phyloP scores from a whole-genome alignment of 2,329 filamentous ascomycete genomes.

The Aspergillus texensis region DNA sequence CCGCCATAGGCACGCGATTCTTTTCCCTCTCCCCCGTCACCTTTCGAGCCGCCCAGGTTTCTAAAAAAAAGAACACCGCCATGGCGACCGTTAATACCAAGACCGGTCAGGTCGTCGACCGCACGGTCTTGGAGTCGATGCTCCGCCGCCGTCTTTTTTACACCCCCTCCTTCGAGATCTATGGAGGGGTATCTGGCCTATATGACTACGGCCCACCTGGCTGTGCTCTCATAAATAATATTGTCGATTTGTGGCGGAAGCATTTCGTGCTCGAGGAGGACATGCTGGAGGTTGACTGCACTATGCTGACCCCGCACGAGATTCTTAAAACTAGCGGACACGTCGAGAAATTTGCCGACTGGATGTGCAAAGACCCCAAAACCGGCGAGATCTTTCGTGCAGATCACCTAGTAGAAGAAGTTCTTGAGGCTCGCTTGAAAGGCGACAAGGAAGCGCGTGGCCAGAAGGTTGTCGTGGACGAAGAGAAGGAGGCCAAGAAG shows the following conservation, averaged over 20 bases:
- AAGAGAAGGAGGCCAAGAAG: constrained; percentile 82
- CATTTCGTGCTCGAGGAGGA: constrained; percentile 93
- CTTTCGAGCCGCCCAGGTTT: constrained; percentile 29
- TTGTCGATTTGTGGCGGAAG: constrained; percentile 87
- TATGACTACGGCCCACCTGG: constrained; percentile 94
- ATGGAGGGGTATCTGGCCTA: constrained; percentile 83
- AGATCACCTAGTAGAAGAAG: constrained; percentile 94
- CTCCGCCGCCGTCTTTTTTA: constrained; percentile 90
- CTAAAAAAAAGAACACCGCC: constrained; percentile 39
- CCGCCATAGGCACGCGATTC: constrained; percentile 31
- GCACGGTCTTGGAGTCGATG: constrained; percentile 77
- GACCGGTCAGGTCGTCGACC: constrained; percentile 88
- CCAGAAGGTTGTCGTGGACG: constrained; percentile 66
- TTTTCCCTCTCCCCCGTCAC: constrained; percentile 46
- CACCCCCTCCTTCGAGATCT: constrained; percentile 94
- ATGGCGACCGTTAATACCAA: constrained; percentile 73
- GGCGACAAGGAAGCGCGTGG: constrained; percentile 92
- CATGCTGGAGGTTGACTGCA: constrained; percentile 94
- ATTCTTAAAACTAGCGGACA: constrained; percentile 95
- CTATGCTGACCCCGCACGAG: constrained; percentile 87
- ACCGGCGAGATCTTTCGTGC: constrained; percentile 95
- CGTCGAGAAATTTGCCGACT: constrained; percentile 97
- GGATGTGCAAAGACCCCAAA: constrained; percentile 99
- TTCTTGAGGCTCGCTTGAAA: constrained; percentile 83
- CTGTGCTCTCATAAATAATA: constrained; percentile 81